Evolutionary conservation across 1,139 yeast genomes (phyloP), one percentile per base, ranked within the genome.

Genomic region (Lodderomyces beijingensis): DNA sequence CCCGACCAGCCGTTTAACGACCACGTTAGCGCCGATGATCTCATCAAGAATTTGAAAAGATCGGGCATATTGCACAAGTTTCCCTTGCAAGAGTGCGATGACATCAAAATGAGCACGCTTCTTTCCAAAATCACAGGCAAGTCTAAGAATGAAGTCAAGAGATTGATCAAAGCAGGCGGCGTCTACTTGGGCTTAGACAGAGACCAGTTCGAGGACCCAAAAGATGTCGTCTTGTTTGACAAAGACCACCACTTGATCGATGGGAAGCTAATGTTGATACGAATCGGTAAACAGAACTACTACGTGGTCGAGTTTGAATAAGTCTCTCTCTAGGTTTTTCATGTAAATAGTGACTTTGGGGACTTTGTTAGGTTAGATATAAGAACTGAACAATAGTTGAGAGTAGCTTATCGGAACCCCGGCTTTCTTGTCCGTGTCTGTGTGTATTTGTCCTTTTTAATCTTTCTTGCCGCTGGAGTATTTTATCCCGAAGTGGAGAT

Each of bases 221-320:
- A 71, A 33, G 78, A 70, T 40, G 57, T 69, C 30, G 59, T 74
- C 2, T 54, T 73, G 31, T 61, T 76, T 25, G 70, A 66, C 21
- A 60, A 57, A 16, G 64, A 57, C 12, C 47, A 60, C 24, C 77
- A 74, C 42, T 55, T 82, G 40, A 62, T 83, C 15, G 91, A 79
- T 25, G 77, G 61, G 7, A 69, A 65, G 37, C 60, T 88, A 33
- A 55, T 89, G 43, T 59, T 89, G 29, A 53, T 88, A 7, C 71
- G 95, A 43, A 58, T 79, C 4, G 97, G 97, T 3, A 91, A 89
- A 49, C 79, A 77, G 31, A 72, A 68, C 39, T 79, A 78, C 48
- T 63, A 66, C 47, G 73, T 80, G 13, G 72, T 77, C 25, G 73
- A 75, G 42, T 58, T 75, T 37, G 39, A 31, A 31, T 41, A 37